Base-by-base conservation (phyloP, 2,329 filamentous ascomycete genomes). In the Talaromyces pinophilus region DNA sequence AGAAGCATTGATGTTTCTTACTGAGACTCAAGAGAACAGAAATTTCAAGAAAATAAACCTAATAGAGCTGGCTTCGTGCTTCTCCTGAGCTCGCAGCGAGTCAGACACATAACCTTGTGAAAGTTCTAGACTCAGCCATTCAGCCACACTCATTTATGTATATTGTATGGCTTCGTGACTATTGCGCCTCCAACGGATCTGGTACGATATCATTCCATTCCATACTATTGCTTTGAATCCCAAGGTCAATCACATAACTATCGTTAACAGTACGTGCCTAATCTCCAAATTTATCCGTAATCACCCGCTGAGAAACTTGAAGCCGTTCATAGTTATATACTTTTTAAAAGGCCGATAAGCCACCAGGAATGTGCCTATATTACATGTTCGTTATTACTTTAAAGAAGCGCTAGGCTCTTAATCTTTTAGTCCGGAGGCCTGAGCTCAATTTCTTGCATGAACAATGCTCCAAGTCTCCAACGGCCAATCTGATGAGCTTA, bases 381-480 rank as follows among this genome's bases (percentile, higher is more conserved):
- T 13, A 22, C n/a, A 22, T 55, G 52, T 55, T 35, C 30, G n/a
- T 55, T 55, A 55, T 55, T 22, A 35, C n/a, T 55, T 19, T 22
- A 38, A 22, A 22, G 35, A 54, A n/a, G 28, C 30, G 33, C 44
- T 55, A 54, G 46, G 35, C 46, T 44, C 35, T 42, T 30, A 48
- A 22, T 40, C 13, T 22, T 28, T 22, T 44, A 44, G 48, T 55
- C 25, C 2, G 44, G 35, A 30, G 48, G 61, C 35, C 61, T 44
- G 61, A 63, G 48, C 48, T 44, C 61, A 63, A 19, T 63, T 40
- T 42, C 40, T 42, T 33, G 35, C 61, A 63, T 55, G 22, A 30
- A 19, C 33, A 22, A 38, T 40, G 8, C 19, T 25, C 11, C 33
- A 22, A 38, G 25, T 8, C 19, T 25, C 11, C 22, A 55, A 17